Evolutionary conservation across 2,329 filamentous ascomycete genomes (phyloP).

Genomic region (Xylaria hypoxylon): DNA sequence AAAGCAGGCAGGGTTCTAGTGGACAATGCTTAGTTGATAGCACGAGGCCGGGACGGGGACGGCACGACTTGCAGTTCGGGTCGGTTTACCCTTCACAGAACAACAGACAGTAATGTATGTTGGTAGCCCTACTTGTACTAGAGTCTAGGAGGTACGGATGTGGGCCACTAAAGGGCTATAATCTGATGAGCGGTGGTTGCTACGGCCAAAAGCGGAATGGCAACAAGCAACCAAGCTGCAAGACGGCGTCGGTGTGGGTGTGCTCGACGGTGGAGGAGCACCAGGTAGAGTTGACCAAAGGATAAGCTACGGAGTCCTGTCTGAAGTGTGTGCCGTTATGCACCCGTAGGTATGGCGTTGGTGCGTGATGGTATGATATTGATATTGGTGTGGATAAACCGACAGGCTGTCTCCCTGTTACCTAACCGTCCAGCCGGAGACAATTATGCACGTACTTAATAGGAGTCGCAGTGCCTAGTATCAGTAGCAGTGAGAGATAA

Average conservation of each 20-base stretch:
- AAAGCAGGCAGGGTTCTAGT: slow-evolving; percentile 48
- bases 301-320: slow-evolving; percentile 25
- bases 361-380: slow-evolving; percentile 23
- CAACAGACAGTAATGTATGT: slow-evolving; percentile 38
- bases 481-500: background rate
- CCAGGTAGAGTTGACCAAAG: slow-evolving; percentile 27
- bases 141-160: slow-evolving; percentile 47
- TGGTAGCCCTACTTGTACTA: slow-evolving; percentile 53
- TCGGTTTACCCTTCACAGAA: slow-evolving; percentile 40
- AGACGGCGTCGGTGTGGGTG: slow-evolving; percentile 38
- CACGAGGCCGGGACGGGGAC: slow-evolving; percentile 51
- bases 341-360: slow-evolving; percentile 22
- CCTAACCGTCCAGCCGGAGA: slow-evolving; percentile 21
- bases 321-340: slow-evolving; percentile 20
- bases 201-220: slow-evolving; percentile 47
- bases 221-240: slow-evolving; percentile 44
- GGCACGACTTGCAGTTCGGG: slow-evolving; percentile 53
- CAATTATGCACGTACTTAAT: slow-evolving; percentile 11
- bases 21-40: slow-evolving; percentile 43
- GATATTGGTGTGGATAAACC: slow-evolving; percentile 26
- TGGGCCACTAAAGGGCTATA: slow-evolving; percentile 50
- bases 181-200: slow-evolving; percentile 44
- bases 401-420: slow-evolving; percentile 13
- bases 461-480: background rate
- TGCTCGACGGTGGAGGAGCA: slow-evolving; percentile 27